Evolutionary conservation across 2,329 filamentous ascomycete genomes (phyloP).

Genomic region (Fusarium denticulatum): DNA sequence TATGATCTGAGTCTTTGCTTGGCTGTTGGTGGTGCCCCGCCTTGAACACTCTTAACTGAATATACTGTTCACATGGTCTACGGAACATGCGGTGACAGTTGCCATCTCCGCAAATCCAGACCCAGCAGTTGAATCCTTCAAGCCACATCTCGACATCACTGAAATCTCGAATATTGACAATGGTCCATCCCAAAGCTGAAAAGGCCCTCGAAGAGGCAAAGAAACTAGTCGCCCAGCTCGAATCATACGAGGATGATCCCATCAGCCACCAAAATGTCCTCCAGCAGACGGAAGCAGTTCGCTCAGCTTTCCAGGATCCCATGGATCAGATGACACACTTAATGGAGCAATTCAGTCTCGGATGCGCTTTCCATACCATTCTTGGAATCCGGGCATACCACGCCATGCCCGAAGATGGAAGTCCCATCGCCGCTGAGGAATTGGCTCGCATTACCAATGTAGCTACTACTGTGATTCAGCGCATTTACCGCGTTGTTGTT

Average conservation of each 20-base stretch:
- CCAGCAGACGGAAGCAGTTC: slow-evolving; percentile 40
- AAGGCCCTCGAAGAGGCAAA: slow-evolving; percentile 43
- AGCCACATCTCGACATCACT: not conserved
- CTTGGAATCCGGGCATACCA: slow-evolving; percentile 41
- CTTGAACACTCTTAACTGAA: slow-evolving; percentile 7
- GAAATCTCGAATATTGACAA: not conserved
- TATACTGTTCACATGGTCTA: not conserved
- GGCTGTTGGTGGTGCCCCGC: slow-evolving; percentile 13
- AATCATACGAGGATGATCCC: slow-evolving; percentile 40
- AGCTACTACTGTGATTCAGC: slow-evolving; percentile 45
- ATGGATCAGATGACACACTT: slow-evolving; percentile 42
- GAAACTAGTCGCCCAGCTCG: slow-evolving; percentile 41
- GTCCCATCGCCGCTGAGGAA: slow-evolving; percentile 33
- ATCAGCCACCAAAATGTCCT: slow-evolving; percentile 37
- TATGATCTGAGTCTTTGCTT: not conserved
- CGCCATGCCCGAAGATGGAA: slow-evolving; percentile 41
- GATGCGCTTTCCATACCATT: slow-evolving; percentile 43
- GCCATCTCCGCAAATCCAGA: not conserved
- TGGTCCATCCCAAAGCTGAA: slow-evolving; percentile 38
- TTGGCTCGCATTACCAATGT: slow-evolving; percentile 42
- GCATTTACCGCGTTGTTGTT: slow-evolving; percentile 46
- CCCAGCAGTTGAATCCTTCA: not conserved
- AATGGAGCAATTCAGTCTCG: slow-evolving; percentile 37
- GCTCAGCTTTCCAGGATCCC: slow-evolving; percentile 40
- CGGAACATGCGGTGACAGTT: not conserved